Percentiles rank a stretch among this genome's conserved stretches.
Evolutionary conservation across 441 rosid genomes (phyloP).

Genomic region (Syzygium malaccense): DNA sequence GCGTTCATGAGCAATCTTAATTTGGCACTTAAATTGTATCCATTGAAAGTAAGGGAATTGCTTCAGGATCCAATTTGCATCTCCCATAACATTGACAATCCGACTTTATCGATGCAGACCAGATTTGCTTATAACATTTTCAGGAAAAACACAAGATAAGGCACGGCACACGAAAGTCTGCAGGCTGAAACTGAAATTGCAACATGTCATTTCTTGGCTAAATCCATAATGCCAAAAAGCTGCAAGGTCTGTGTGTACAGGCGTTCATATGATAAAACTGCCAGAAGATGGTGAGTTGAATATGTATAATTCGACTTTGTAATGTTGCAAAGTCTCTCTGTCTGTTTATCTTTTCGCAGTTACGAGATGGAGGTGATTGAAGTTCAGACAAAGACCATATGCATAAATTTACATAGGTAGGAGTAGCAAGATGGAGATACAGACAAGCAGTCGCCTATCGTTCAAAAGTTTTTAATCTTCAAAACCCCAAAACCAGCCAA

Average conservation of each 20-base stretch:
- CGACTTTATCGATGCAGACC: neutral
- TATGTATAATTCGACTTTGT: neutral
- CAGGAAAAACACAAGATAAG: neutral
- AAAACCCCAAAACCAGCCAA: neutral
- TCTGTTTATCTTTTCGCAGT: neutral
- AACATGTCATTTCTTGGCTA: neutral
- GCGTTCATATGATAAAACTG: neutral
- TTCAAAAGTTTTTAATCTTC: neutral
- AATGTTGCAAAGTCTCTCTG: neutral
- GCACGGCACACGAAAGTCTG: neutral
- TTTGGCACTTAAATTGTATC: no score
- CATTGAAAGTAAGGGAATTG: neutral
- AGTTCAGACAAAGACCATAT: neutral
- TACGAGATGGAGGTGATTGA: neutral
- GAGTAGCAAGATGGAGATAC: neutral
- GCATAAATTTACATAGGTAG: neutral
- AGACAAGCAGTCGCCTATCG: neutral
- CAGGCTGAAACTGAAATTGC: neutral
- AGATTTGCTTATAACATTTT: neutral
- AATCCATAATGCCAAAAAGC: neutral
- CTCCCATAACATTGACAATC: neutral
- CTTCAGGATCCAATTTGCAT: neutral
- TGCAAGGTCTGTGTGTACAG: neutral
- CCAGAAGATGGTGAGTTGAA: neutral
- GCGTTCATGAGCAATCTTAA: no score